Conservation (phyloP, 192 early-diverging fungal genomes). For the Linnemannia elongata region DNA sequence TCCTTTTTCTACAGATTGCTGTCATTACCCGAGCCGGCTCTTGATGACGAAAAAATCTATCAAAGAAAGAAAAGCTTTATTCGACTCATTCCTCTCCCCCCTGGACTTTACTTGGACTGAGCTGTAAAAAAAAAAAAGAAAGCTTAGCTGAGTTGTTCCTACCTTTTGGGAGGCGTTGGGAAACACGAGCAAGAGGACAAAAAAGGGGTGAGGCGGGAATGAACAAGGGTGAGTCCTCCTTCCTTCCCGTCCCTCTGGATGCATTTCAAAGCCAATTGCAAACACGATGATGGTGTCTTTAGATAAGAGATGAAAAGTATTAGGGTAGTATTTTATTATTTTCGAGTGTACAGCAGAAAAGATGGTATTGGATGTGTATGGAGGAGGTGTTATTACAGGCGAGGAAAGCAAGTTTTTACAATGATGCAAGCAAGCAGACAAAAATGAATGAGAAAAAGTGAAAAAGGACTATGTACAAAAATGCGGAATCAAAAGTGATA, state of each 20-base stretch:
- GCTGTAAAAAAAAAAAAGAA: background rate
- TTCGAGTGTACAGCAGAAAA: background rate
- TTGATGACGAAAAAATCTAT: background rate
- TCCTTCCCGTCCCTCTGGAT: background rate
- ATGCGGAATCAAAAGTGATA: background rate
- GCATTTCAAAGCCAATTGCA: too few species aligned
- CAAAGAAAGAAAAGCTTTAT: background rate
- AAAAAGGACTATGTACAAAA: slow-evolving; percentile 21
- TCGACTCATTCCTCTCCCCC: background rate
- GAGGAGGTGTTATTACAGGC: background rate
- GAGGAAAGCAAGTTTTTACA: background rate
- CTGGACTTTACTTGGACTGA: background rate
- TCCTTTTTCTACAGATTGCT: background rate
- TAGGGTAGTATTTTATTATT: background rate
- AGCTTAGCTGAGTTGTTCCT: background rate
- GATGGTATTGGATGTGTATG: background rate
- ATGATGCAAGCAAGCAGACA: background rate
- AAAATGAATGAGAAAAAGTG: slow-evolving; percentile 4
- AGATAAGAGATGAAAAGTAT: background rate
- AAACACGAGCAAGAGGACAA: background rate
- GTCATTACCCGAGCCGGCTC: background rate
- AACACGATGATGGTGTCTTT: too few species aligned
- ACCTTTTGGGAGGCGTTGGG: background rate
- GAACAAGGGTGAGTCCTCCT: background rate
- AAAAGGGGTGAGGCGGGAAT: background rate